A percentile compares a stretch with the other conserved stretches of the same genome.
phyloP scores from a whole-genome alignment of 169 alveolate genomes.

The Perkinsus olseni region DNA sequence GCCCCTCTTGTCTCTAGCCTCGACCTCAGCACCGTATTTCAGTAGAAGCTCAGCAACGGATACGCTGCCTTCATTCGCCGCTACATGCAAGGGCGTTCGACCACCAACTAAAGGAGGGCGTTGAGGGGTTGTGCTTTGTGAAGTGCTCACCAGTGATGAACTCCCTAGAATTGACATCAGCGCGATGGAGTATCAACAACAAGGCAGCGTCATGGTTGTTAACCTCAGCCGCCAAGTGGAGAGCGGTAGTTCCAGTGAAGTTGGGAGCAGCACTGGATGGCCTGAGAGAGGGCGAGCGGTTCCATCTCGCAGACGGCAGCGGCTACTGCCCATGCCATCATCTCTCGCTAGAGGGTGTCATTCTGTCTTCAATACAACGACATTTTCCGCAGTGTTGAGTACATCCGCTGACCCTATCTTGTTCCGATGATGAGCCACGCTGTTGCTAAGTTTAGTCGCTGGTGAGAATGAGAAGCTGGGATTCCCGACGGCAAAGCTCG shows the following conservation, averaged over 20 bases:
- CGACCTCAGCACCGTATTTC: background rate
- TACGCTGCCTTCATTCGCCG: background rate
- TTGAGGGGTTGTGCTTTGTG: background rate
- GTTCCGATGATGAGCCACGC: too few species aligned
- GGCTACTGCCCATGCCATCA: too few species aligned
- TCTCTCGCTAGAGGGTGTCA: too few species aligned
- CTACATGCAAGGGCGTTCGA: background rate
- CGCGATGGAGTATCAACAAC: background rate
- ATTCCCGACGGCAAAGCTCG: too few species aligned
- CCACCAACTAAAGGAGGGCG: background rate
- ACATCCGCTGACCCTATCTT: too few species aligned
- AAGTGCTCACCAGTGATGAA: background rate
- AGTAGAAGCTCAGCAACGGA: background rate
- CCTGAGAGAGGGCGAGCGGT: background rate
- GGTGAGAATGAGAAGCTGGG: too few species aligned
- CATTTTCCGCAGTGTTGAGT: too few species aligned
- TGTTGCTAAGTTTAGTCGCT: too few species aligned
- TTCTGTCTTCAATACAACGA: too few species aligned
- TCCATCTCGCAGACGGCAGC: too few species aligned
- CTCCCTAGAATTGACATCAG: background rate
- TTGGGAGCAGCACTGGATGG: background rate
- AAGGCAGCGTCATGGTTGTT: background rate
- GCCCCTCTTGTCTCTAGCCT: background rate
- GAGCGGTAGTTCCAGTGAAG: background rate
- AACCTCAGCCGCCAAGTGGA: background rate